A percentile compares a stretch with the other conserved stretches of the same genome.
These are phyloP conservation scores for Puya raimondii DNA, from an alignment of 176 grass and related monocot species.

Conservation along the genomic window DNA sequence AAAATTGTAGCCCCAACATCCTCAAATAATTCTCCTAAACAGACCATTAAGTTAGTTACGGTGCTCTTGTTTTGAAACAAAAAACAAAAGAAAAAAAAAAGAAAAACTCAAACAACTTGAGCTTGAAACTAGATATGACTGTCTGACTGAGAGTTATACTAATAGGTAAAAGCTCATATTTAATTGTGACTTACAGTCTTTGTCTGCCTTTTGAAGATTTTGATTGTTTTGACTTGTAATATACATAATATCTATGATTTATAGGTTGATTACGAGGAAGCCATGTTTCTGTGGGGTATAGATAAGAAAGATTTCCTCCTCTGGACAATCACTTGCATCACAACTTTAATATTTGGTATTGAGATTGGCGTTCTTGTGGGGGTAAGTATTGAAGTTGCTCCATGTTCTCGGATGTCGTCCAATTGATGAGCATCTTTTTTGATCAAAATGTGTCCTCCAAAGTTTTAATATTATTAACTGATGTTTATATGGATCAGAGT, in stretches of 20 bases:
- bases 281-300: slow-evolving; percentile 82
- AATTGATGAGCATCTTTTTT: background rate
- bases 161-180: too few species aligned
- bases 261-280: slow-evolving; percentile 89
- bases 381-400: slow-evolving; percentile 32
- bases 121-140: too few species aligned
- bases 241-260: slow-evolving; percentile 12
- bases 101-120: too few species aligned
- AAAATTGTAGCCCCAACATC: too few species aligned
- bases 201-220: background rate
- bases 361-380: slow-evolving; percentile 93
- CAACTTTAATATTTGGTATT: slow-evolving; percentile 82
- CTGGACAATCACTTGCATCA: slow-evolving; percentile 69
- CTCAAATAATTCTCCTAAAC: too few species aligned
- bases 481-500: too few species aligned
- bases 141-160: too few species aligned
- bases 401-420: background rate
- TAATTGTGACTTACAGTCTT: background rate
- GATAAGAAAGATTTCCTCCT: slow-evolving; percentile 96
- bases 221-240: slow-evolving; percentile 19
- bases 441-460: background rate
- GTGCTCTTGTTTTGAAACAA: too few species aligned
- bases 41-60: too few species aligned
- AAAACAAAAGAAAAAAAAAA: too few species aligned
- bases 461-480: background rate